These are phyloP conservation scores for Gossypium schwendimanii DNA, from an alignment of 441 rosid genomes.

Conservation along the genomic window DNA sequence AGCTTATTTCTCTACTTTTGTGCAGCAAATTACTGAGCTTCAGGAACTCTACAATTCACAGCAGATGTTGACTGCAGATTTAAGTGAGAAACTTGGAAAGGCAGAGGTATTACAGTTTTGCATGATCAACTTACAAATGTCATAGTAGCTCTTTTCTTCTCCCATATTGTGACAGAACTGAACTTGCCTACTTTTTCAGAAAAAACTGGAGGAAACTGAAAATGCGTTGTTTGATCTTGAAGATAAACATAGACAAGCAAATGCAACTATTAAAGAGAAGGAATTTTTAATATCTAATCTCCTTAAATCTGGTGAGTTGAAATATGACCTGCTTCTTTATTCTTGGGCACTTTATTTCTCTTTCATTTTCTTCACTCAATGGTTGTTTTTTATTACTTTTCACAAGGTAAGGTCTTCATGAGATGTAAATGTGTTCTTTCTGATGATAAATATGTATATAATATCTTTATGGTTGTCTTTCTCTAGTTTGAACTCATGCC, in stretches of 20 bases:
- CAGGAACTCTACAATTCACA: conserved; percentile 77
- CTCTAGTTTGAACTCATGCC: not conserved
- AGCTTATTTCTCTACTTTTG: conserved; percentile 20
- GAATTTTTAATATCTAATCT: conserved; percentile 82
- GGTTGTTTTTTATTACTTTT: not conserved
- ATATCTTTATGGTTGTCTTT: not conserved
- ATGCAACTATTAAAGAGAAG: conserved; percentile 84
- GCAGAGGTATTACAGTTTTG: conserved; percentile 51
- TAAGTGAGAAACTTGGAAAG: conserved; percentile 66
- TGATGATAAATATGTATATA: not conserved
- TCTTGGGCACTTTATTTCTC: not conserved
- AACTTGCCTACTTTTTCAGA: conserved; percentile 37
- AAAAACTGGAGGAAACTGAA: conserved; percentile 77
- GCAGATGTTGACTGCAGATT: conserved; percentile 53
- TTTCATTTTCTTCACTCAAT: not conserved
- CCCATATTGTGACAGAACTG: conserved; percentile 6
- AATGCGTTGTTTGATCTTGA: conserved; percentile 67
- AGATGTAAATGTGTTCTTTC: not conserved
- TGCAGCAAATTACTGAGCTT: conserved; percentile 74
- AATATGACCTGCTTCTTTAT: not conserved
- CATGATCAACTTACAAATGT: not conserved
- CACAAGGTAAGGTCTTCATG: not conserved
- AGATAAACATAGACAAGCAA: conserved; percentile 87
- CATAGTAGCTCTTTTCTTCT: not conserved
- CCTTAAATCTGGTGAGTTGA: conserved; percentile 73